Base-by-base conservation (phyloP, 2,329 filamentous ascomycete genomes). In the Didymella pomorum region DNA sequence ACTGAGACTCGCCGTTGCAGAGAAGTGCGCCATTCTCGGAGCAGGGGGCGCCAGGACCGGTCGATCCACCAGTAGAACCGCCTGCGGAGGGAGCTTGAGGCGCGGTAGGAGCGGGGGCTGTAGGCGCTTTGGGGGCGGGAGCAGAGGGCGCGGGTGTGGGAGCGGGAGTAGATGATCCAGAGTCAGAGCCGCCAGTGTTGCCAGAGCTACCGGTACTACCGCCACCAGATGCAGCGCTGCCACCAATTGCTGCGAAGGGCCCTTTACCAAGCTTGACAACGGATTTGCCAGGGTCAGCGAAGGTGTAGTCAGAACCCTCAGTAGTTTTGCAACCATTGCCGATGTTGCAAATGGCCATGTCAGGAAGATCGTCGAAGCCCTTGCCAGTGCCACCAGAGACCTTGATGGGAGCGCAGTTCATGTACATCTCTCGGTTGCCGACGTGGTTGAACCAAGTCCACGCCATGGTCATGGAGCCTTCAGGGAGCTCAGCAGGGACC, bases 361-460 rank as follows among this genome's bases (percentile, higher is more conserved):
- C 81, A 0, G 92, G 92, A 33, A 96, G 88, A 2, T 18, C 39
- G 2, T 70, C 56, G 10, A 88, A 84, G 52, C 85, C 71, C 35
- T 86, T 84, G 37, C 75, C 71, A 2, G 78, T 73, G 25, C 80
- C 79, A 2, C 78, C 80, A 2, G 85, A 85, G 23, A 97, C 82
- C 0, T 81, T 85, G 52, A 96, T 78, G 0, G 90, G 86, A 0
- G 89, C 91, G 68, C 95, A 98, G 83, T 97, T 95, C 92, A 96
- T 96, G 83, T 98, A 98, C 84, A 97, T 91, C 53, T 98, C 94
- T 1, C 93, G 87, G 79, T 96, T 94, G 4, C 94, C 93, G 4
- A 96, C 76, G 60, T 89, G 87, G 74, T 97, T 97, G 80, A 94
- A 89, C 94, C 91, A 97, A 2, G 91, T 91, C 92, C 93, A 97